Conservation (phyloP, 306 rosid species). For the Gleditsia sinensis region DNA sequence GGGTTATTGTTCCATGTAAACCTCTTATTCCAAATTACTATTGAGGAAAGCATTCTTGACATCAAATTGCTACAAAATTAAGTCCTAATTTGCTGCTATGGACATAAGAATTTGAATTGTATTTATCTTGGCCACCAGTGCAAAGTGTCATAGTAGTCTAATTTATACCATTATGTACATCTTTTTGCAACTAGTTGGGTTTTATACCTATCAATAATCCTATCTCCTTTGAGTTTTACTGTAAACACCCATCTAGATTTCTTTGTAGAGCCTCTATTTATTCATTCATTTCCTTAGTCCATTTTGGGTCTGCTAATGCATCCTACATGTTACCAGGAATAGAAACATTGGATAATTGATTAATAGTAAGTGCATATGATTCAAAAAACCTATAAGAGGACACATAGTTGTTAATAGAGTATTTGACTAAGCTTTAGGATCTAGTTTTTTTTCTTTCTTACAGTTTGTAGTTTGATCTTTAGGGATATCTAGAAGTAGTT, state of each 20-base stretch:
- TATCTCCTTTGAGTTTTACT: neutral
- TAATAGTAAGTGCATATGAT: neutral
- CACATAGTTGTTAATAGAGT: neutral
- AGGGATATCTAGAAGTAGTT: neutral
- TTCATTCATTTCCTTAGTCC: neutral
- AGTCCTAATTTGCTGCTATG: neutral
- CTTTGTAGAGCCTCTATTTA: neutral
- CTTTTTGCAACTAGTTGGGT: no score
- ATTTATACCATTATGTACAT: no score
- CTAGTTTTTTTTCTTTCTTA: neutral
- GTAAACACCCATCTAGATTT: neutral
- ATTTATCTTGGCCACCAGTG: no score
- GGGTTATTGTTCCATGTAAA: neutral
- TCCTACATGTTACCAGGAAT: neutral
- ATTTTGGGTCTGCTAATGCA: neutral
- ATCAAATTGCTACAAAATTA: no score
- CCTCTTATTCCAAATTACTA: no score
- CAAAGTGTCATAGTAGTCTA: no score
- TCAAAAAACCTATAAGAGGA: neutral
- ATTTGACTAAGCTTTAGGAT: neutral
- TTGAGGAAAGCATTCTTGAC: no score
- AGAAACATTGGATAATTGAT: neutral
- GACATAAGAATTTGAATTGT: neutral
- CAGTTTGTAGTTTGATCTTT: neutral
- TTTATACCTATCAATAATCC: neutral